Evolutionary conservation across 2,329 filamentous ascomycete species (phyloP), one percentile per base, ranked within the genome.

Genomic region (Xylariaceae sp.): DNA sequence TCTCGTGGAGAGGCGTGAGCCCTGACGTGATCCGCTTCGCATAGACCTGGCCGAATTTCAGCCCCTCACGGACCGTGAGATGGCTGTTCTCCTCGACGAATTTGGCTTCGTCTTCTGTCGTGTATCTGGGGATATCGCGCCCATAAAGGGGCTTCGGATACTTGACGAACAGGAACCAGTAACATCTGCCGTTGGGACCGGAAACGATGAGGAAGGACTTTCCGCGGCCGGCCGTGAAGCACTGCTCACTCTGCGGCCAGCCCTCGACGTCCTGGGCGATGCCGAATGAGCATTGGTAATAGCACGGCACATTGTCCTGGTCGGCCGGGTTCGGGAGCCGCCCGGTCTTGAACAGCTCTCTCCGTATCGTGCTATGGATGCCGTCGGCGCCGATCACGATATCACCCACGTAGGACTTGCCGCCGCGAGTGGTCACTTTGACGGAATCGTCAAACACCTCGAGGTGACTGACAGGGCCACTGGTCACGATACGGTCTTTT

Each of bases 281-380:
- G 4, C 64, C 64, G 31, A 63, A 67, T n/a, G 58, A 58, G 46
- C 62, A 65, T 9, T 47, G 43, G 27, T 63, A 66, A 21, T 53
- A 43, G 30, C 48, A 54, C 1, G 46, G 43, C 4, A 55, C 46
- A 1, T 31, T 15, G 9, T 51, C 42, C 14, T 50, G 36, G 16
- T 60, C 53, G 2, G 41, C 34, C 0, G 19, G 31, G 1, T 44
- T 23, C 18, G 60, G 56, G 27, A 50, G 52, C 3, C 53, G 55
- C 4, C 55, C 55, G 1, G 55, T 39, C 5, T 51, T 42, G 17
- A 34, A 44, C 52, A 65, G 59, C 38, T 63, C 57, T 3, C 44
- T 31, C 5, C 67, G 50, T 2, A 65, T 52, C 0, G 42, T 47
- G 46, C 66, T 69, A 39, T 66, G 31, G 7, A 39, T 34, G 9